Evolutionary conservation across 805 yeast genomes (phyloP).

Genomic region (Kodamaea hsintzibuensis): DNA sequence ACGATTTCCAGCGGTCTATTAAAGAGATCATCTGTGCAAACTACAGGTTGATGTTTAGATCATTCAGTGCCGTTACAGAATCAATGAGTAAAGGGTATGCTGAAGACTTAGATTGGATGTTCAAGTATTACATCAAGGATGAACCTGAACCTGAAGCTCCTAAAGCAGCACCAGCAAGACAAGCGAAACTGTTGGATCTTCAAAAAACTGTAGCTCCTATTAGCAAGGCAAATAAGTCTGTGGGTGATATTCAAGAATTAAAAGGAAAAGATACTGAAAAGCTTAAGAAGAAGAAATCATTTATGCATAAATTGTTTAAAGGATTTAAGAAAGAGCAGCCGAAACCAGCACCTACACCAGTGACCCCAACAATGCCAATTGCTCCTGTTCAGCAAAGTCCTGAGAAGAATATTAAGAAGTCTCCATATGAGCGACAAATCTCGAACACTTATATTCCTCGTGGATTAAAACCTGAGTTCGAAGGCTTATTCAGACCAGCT

Average conservation of each 20-base stretch:
- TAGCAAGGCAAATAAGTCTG: not conserved
- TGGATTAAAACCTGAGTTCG: conserved; percentile 24
- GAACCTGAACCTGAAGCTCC: not conserved
- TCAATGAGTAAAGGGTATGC: conserved; percentile 21
- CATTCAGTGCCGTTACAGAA: conserved; percentile 23
- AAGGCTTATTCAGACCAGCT: conserved; percentile 22
- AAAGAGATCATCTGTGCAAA: conserved; percentile 22
- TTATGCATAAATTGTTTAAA: conserved; percentile 11
- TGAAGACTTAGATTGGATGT: conserved; percentile 17
- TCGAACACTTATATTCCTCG: conserved; percentile 23
- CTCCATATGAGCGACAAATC: conserved; percentile 11
- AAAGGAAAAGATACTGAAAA: not conserved
- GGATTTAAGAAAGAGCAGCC: conserved; percentile 10
- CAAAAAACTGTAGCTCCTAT: not conserved
- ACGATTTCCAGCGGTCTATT: conserved; percentile 22
- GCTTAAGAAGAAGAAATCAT: conserved; percentile 10
- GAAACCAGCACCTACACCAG: not conserved
- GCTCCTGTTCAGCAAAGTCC: not conserved
- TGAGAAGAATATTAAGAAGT: not conserved
- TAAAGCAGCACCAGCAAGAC: not conserved
- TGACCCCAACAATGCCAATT: not conserved
- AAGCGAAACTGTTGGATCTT: not conserved
- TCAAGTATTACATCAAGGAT: conserved; percentile 7
- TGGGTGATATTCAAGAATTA: not conserved
- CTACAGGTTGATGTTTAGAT: conserved; percentile 22